Evolutionary conservation across 2,329 filamentous ascomycete genomes (phyloP), one percentile per base, ranked within the genome.

Genomic region (Annulohypoxylon truncatum): DNA sequence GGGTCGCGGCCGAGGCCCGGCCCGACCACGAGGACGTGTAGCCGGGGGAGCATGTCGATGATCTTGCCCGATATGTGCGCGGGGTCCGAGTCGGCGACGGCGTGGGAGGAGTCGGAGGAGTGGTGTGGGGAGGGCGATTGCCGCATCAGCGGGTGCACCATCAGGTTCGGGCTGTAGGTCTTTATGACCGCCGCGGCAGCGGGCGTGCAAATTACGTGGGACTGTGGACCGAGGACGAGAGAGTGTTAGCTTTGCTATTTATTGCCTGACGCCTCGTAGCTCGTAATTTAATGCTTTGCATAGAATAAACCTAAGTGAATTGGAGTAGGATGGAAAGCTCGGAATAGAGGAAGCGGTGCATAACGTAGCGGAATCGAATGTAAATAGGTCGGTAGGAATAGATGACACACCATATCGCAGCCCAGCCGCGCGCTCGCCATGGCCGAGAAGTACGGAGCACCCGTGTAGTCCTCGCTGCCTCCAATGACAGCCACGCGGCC

Each of bases 131-230:
- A 62, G 9, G 79, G 76, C 47, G 89, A 87, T 79, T 96, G 93
- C 28, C 93, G 92, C 89, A 99, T 95, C 71, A 97, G 87, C 0
- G 96, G 96, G 79, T 98, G 96, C 9, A 99, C 96, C 95, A 99
- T 99, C 26, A 99, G 85, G 78, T 98, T 97, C 2, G 96, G 96
- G 18, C 94, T 97, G 82, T 98, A 99, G 3, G 93, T 93, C 83
- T 99, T 99, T 81, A 99, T 97, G 35, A 97, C 94, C 75, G 88
- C 85, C 48, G 87, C 93, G 2, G 96, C 96, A 58, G 87, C 91
- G 8, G 92, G 93, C 65, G 97, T 97, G 83, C 96, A 99, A 76
- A 99, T 97, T 68, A 99, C 91, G 81, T 97, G 95, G 69, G 91
- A 93, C 93, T 93, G 57, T 8, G 20, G 15, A 57, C 6, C 26